Base-by-base conservation (phyloP, 106 monocot species). In the Chionographis japonica region DNA sequence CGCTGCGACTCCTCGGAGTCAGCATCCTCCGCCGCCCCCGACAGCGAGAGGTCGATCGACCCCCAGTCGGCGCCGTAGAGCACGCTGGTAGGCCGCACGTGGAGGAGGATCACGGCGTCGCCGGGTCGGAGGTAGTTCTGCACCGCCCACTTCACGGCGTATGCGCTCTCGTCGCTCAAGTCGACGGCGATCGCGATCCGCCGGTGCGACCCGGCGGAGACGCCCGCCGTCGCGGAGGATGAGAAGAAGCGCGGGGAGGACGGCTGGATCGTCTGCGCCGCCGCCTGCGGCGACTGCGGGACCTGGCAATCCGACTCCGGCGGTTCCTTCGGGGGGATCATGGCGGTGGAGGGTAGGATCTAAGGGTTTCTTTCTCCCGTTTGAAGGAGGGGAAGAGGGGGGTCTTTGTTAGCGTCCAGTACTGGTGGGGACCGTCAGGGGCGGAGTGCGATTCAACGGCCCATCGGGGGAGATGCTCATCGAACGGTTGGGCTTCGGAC, bases 111-210 rank as follows among this genome's bases (percentile, higher is more conserved):
- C 52, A 90, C 90, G 57, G 86, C 86, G 70, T 90, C 90, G 43
- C 90, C 90, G 35, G 90, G 90, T 16, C 90, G 90, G 75, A 90
- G 85, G 75, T 86, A 86, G 77, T 90, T 80, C 78, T 83, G 86
- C n/a, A 90, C 83, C 19, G 86, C 82, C 90, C 90, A 90, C 66
- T 71, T 64, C 7, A 88, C 88, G 51, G 88, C 84, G 75, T 81
- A 70, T 41, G 88, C 88, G 61, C 74, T 74, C 69, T 88, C 81
- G 52, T 88, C 88, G 66, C 72, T 75, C 19, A 88, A 75, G 72
- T 88, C 84, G 40, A 88, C 88, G 54, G 88, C 88, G 64, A 88
- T 88, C n/a, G 84, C 88, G 62, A 90, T 81, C 20, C 86, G 86
- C 40, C 90, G 82, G 40, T 86, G 86, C 36, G 83, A 64, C n/a